A percentile compares a stretch with the other conserved stretches of the same genome.
These are phyloP conservation scores for Syncephalastrum sp. DNA, from an alignment of 371 early-diverging fungal genomes.

Conservation along the genomic window DNA sequence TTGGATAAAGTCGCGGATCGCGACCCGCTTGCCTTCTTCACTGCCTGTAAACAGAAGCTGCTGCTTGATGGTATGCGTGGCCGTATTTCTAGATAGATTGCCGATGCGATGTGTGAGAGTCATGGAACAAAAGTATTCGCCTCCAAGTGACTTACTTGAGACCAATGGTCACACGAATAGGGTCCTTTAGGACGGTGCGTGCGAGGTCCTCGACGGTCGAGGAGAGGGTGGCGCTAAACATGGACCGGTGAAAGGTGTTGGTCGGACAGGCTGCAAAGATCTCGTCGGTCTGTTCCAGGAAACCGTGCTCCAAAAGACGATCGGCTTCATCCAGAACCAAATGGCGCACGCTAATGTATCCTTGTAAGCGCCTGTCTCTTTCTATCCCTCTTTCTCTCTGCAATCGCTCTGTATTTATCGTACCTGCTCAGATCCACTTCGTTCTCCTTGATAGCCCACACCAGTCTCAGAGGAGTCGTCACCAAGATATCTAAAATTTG, in stretches of 20 bases:
- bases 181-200: conserved; percentile 84
- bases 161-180: conserved; percentile 89
- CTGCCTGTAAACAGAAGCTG: conserved; percentile 89
- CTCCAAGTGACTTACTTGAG: conserved; percentile 55
- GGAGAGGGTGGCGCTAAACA: conserved; percentile 96
- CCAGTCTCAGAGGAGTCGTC: conserved; percentile 88
- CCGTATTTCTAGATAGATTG: conserved; percentile 67
- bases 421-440: conserved; percentile 74
- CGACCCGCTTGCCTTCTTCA: conserved; percentile 92
- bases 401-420: conserved; percentile 2
- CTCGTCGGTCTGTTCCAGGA: conserved; percentile 88
- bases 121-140: background rate
- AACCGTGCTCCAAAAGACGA: conserved; percentile 87
- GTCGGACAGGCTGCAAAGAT: conserved; percentile 86
- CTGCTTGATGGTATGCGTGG: conserved; percentile 90
- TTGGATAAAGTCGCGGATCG: conserved; percentile 85
- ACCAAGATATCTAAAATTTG: conserved; percentile 74
- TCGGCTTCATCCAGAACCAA: conserved; percentile 95
- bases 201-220: conserved; percentile 91
- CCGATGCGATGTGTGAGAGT: no score
- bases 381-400: no score
- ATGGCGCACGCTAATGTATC: conserved; percentile 52
- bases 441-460: conserved; percentile 82
- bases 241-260: conserved; percentile 69
- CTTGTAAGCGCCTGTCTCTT: background rate